Base-by-base conservation (phyloP, 441 rosid species). In the Lepidium campestre region DNA sequence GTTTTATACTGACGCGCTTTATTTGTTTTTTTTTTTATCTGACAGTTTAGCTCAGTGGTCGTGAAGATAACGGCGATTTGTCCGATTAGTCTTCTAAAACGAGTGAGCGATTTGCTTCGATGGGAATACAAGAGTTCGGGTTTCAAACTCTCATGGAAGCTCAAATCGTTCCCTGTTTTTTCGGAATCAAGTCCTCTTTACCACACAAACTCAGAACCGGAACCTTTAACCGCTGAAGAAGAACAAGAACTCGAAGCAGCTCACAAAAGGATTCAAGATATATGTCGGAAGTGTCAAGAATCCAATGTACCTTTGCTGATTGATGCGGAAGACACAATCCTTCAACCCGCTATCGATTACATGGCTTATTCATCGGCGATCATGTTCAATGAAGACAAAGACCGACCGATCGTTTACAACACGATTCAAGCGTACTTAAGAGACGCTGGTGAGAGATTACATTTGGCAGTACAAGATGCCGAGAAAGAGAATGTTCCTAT, bases 261-360 rank as follows among this genome's bases (percentile, higher is more conserved):
- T 17, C 82, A 77, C 23, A 45, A 50, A 25, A 81, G 96, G 37
- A 75, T 93, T 5, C 74, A 56, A 39, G 83, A 53, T 15, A 68
- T 93, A 13, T 85, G 93, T 81, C 60, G 79, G 35, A 76, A 57
- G 55, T 86, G 92, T 60, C 66, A 48, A 6, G 82, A 84, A 19
- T 82, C 82, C 46, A 80, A 78, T 56, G 75, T 93, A 4, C 89
- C 86, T 1, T 68, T 93, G 1, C 39, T 77, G 1, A 63, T 93
- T 14, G 97, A 90, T 58, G 98, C 97, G 1, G 98, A 93, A 84
- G 85, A 88, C 77, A 86, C 96, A 0, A 41, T 74, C 9, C 76
- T 86, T 36, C 98, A 90, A 49, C 98, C 98, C 0, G 87, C 92
- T 3, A 90, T 93, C 35, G 98, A 93, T 62, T 90, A 85, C 89